phyloP scores from a whole-genome alignment of 305 asterid genomes.

The Fraxinus albicans region DNA sequence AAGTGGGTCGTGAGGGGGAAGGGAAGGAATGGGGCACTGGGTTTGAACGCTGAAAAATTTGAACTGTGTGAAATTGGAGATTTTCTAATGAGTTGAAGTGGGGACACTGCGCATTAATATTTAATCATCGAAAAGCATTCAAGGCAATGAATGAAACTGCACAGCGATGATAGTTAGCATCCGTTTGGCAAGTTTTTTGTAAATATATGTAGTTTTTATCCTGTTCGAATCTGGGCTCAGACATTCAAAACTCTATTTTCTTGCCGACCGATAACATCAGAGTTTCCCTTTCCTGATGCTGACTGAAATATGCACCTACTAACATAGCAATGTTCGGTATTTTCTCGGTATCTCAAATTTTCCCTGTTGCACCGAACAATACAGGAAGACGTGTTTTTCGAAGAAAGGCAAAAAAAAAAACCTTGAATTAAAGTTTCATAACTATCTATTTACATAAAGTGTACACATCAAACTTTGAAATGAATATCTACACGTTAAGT shows the following conservation, averaged over 20 bases:
- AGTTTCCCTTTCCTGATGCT: background rate
- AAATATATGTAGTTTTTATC: background rate
- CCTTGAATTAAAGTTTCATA: background rate
- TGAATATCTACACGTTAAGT: background rate
- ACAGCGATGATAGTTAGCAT: background rate
- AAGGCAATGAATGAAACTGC: background rate
- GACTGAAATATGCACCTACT: background rate
- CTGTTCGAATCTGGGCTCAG: background rate
- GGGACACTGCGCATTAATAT: background rate
- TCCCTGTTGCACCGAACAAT: background rate
- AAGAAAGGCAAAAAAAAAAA: background rate
- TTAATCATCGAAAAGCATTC: background rate
- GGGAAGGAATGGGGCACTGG: conserved; percentile 23
- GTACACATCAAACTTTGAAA: background rate
- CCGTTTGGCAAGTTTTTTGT: background rate
- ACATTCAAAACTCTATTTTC: background rate
- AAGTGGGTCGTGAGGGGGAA: background rate
- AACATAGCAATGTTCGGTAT: background rate
- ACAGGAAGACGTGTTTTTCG: background rate
- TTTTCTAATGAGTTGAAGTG: background rate
- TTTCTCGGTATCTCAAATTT: background rate
- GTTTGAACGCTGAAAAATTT: conserved; percentile 26
- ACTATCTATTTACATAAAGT: background rate
- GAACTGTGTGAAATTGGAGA: conserved; percentile 5
- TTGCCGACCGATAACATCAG: background rate